These are phyloP conservation scores for Gynandropsis gynandra DNA, from an alignment of 345 rosid genomes.

Conservation along the genomic window DNA sequence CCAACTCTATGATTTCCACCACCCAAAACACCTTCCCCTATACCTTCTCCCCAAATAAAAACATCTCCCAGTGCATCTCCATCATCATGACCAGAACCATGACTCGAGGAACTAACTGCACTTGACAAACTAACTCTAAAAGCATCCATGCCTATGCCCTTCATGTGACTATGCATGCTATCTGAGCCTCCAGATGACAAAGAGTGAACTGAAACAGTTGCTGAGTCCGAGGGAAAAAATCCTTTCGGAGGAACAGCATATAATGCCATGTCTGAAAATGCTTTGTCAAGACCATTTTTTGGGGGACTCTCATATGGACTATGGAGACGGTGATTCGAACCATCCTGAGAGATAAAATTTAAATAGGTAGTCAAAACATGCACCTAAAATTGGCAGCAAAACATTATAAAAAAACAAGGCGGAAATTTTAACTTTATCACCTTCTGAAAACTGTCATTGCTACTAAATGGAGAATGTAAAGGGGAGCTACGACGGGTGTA, in stretches of 20 bases:
- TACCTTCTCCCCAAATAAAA: slow-evolving; percentile 51
- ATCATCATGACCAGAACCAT: slow-evolving; percentile 43
- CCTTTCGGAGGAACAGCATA: slow-evolving; percentile 84
- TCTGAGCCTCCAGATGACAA: slow-evolving; percentile 92
- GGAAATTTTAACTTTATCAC: slow-evolving; percentile 30
- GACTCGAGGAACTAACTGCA: slow-evolving; percentile 53
- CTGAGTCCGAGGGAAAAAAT: slow-evolving; percentile 75
- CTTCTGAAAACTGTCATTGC: slow-evolving; percentile 85
- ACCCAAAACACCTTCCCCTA: slow-evolving; percentile 34
- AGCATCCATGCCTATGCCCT: slow-evolving; percentile 63
- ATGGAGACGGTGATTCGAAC: slow-evolving; percentile 63
- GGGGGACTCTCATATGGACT: slow-evolving; percentile 98
- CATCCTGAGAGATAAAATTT: slow-evolving; percentile 46
- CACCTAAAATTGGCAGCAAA: slow-evolving; percentile 4
- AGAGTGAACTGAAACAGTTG: slow-evolving; percentile 78
- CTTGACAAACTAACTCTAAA: slow-evolving; percentile 96
- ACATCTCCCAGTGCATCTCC: slow-evolving; percentile 44
- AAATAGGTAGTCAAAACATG: slow-evolving; percentile 2
- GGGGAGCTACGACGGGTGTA: slow-evolving; percentile 93
- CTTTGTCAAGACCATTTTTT: slow-evolving; percentile 76
- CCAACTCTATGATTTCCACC: slow-evolving; percentile 28
- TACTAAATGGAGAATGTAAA: slow-evolving; percentile 56
- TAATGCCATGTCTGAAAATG: slow-evolving; percentile 71
- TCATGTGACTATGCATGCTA: slow-evolving; percentile 81
- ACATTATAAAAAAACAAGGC: not conserved